Conservation (phyloP, 2,329 filamentous ascomycete species). For the Aschersonia sp. region DNA sequence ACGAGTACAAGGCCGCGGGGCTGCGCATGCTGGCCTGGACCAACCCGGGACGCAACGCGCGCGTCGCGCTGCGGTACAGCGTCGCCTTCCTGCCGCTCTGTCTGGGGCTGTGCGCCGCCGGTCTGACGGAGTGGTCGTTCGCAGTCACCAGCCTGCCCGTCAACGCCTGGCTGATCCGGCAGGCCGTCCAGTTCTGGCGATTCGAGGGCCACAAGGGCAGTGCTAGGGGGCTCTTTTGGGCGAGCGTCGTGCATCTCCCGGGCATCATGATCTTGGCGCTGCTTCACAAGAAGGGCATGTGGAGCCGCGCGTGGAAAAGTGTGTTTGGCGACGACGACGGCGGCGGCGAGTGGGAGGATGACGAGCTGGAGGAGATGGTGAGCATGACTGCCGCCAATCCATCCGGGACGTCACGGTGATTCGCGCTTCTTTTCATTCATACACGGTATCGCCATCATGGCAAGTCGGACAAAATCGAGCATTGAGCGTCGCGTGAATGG, state of each 20-base stretch:
- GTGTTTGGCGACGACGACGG: constrained; percentile 45
- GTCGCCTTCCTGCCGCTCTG: constrained; percentile 79
- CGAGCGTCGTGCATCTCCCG: constrained; percentile 91
- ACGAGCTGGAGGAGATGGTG: constrained; percentile 30
- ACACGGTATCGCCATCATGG: too few relatives aligned
- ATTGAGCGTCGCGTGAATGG: background rate
- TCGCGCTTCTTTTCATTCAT: background rate
- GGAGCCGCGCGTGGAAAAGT: constrained; percentile 65
- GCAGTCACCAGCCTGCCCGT: constrained; percentile 65
- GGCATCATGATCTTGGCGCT: constrained; percentile 81
- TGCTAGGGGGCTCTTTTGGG: constrained; percentile 84
- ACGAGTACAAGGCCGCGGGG: constrained; percentile 67
- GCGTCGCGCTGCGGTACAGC: constrained; percentile 80
- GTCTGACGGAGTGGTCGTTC: constrained; percentile 78
- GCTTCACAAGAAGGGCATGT: constrained; percentile 85
- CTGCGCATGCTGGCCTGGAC: constrained; percentile 70
- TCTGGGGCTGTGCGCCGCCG: constrained; percentile 59
- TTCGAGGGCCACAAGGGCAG: constrained; percentile 64
- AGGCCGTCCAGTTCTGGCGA: constrained; percentile 72
- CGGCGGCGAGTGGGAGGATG: constrained; percentile 37
- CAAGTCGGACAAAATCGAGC: background rate
- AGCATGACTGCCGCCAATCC: constrained; percentile 17
- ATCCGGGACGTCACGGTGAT: background rate
- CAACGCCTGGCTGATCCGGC: constrained; percentile 72
- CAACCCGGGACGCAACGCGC: constrained; percentile 69